These are phyloP conservation scores for Boechera stricta DNA, from an alignment of 345 rosid genomes.

Conservation along the genomic window DNA sequence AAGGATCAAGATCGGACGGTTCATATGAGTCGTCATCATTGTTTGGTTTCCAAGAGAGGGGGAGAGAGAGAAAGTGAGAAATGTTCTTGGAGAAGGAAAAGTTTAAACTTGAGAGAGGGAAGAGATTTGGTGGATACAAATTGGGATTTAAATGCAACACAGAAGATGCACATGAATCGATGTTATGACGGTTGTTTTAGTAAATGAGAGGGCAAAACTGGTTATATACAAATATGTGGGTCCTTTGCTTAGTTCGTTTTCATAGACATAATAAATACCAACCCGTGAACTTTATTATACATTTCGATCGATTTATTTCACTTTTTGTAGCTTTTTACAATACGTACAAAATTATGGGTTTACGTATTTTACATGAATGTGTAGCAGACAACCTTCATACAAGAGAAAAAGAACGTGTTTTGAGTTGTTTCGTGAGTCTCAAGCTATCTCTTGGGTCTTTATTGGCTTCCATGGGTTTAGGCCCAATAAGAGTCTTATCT, in stretches of 20 bases:
- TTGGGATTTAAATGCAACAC: conserved; percentile 43
- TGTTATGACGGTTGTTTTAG: conserved; percentile 21
- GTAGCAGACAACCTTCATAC: neutral
- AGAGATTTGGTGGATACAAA: conserved; percentile 28
- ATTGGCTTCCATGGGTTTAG: neutral
- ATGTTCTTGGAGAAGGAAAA: conserved; percentile 3
- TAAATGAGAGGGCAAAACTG: conserved; percentile 18
- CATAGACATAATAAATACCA: conserved; percentile 29
- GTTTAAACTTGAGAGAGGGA: conserved; percentile 38
- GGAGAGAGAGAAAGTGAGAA: conserved; percentile 17
- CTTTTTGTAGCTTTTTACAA: conserved; percentile 2
- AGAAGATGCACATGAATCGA: conserved; percentile 46
- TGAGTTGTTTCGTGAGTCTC: conserved; percentile 29
- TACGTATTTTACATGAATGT: neutral
- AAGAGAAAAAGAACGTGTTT: neutral
- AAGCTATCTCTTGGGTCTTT: conserved; percentile 17
- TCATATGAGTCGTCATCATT: conserved; percentile 28
- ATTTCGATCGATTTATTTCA: conserved; percentile 17
- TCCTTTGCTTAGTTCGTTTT: conserved; percentile 30
- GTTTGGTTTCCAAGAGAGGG: conserved; percentile 8
- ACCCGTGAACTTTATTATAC: conserved; percentile 37
- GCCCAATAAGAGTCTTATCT: conserved; percentile 9
- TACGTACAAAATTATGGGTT: conserved; percentile 11
- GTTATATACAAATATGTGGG: conserved; percentile 14
- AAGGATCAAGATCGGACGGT: conserved; percentile 33